These are phyloP conservation scores for Sugiyamaella xylanicola DNA, from an alignment of 1,139 yeast species.

Conservation along the genomic window DNA sequence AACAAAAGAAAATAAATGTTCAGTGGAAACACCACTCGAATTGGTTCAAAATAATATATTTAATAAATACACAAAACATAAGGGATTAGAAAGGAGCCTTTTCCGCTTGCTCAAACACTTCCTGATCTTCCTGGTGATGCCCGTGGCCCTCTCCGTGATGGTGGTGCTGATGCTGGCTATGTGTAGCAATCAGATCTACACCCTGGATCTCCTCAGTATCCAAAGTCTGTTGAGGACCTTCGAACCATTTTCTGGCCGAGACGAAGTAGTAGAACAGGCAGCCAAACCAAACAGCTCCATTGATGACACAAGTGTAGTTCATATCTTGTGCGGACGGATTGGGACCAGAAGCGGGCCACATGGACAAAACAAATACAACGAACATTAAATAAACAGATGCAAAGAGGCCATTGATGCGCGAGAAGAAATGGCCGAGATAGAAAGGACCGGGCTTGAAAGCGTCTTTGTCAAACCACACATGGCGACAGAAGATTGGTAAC, in stretches of 20 bases:
- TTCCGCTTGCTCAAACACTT: neutral
- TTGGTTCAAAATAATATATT: neutral
- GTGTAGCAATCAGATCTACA: conserved; percentile 10
- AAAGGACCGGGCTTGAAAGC: conserved; percentile 66
- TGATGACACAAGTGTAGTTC: conserved; percentile 70
- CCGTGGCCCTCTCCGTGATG: neutral
- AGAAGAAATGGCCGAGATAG: conserved; percentile 54
- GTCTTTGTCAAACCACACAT: conserved; percentile 45
- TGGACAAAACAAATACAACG: conserved; percentile 63
- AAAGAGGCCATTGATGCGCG: conserved; percentile 42
- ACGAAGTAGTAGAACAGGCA: conserved; percentile 53
- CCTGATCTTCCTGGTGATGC: neutral
- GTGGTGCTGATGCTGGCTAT: conserved; percentile 2
- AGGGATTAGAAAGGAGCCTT: neutral
- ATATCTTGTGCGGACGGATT: conserved; percentile 49
- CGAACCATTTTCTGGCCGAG: conserved; percentile 63
- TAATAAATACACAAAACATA: neutral
- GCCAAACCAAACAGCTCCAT: conserved; percentile 59
- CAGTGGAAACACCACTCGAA: too few relatives aligned
- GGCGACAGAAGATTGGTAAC: conserved; percentile 55
- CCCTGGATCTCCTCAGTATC: conserved; percentile 35
- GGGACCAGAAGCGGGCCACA: conserved; percentile 58
- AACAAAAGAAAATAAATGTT: too few relatives aligned
- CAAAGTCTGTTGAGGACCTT: conserved; percentile 62
- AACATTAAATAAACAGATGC: conserved; percentile 46